Evolutionary conservation across 345 rosid genomes (phyloP).

Genomic region (Erodium maritimum): DNA sequence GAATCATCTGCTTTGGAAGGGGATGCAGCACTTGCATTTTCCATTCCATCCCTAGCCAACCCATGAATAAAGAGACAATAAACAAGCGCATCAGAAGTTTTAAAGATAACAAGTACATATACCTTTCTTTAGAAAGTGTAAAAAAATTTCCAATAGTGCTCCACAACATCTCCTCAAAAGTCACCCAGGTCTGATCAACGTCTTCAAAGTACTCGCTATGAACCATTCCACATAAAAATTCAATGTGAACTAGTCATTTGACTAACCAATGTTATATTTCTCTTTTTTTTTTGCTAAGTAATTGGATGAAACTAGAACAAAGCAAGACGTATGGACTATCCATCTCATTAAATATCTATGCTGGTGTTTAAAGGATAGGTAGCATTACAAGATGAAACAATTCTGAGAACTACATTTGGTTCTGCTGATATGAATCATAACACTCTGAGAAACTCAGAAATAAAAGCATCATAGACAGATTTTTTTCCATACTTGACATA

Average conservation of each 20-base stretch:
- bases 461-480: neutral
- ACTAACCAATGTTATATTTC: neutral
- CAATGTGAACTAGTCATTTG: constrained; percentile 7
- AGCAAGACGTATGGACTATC: neutral
- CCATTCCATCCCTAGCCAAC: too few species aligned
- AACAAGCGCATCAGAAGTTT: neutral
- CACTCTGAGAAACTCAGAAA: neutral
- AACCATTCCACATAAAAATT: constrained; percentile 7
- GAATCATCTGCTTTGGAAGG: too few species aligned
- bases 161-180: constrained; percentile 96
- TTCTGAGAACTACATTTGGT: neutral
- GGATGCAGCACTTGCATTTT: too few species aligned
- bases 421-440: neutral
- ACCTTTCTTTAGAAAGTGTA: constrained; percentile 97
- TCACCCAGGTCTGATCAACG: constrained; percentile 92
- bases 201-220: constrained; percentile 97
- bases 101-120: neutral
- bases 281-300: neutral
- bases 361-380: neutral
- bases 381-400: neutral
- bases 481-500: neutral
- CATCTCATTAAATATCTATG: neutral
- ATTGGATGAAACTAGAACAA: neutral
- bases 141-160: constrained; percentile 66
- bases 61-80: constrained; percentile 11